Base-by-base conservation (phyloP, 805 yeast genomes). In the Jamesozyma hellenica region DNA sequence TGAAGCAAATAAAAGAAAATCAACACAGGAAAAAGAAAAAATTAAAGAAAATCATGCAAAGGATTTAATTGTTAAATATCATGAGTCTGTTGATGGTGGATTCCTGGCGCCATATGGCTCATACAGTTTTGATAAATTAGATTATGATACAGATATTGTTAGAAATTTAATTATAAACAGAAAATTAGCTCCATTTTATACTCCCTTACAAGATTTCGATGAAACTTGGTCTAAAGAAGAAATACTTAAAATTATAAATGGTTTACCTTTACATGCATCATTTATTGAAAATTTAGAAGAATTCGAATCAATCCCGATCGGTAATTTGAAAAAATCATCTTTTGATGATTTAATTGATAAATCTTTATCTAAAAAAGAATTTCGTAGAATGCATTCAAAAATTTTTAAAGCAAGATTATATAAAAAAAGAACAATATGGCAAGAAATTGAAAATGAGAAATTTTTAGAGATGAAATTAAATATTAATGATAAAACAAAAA, bases 61-160 rank as follows among this genome's bases (percentile, higher is more conserved):
- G 45, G 71, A 76, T 18, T 63, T 82, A 39, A 64, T 82, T 17
- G 85, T 82, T 2, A 66, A 71, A 44, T 72, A 60, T 50, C 67
- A 67, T 30, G 94, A 85, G 53, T 75, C 67, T 46, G 95, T 90
- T 13, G 97, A 92, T 62, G 98, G 98, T 15, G 98, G 98, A 2
- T 87, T 66, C 55, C 63, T 90, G 46, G 95, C 94, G 1, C 96
- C 97, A 0, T 84, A 74, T 61, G 96, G 96, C 2, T 82, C 83
- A 26, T 90, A 90, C 61, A 74, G 78, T 46, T 67, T 72, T 26
- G 77, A 82, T 35, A 79, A 77, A 49, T 58, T 81, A 40, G 95
- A 84, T 57, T 90, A 76, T 63, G 74, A 81, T 51, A 72, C 82
- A 13, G 73, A 72, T 13, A 66, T 81, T 3, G 96, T 92, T n/a